Percentiles rank a stretch among this genome's conserved stretches.
Conservation (phyloP, 2,329 filamentous ascomycete genomes). For the Diplocarpon mali region DNA sequence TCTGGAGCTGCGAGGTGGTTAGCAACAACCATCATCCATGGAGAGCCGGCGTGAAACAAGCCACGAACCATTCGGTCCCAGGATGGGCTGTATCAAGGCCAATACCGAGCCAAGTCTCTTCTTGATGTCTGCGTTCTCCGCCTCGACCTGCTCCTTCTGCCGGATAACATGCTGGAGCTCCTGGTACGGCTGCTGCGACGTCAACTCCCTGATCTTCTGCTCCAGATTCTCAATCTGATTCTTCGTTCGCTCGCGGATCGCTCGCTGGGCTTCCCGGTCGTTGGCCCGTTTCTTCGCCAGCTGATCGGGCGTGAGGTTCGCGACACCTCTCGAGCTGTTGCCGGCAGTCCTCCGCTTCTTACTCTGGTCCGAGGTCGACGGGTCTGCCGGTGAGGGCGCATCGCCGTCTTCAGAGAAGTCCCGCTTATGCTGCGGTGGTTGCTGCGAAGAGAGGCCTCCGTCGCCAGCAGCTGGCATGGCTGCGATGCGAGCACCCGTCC, state of each 20-base stretch:
- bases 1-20: background rate
- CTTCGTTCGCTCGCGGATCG: conserved; percentile 78
- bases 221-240: conserved; percentile 76
- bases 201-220: conserved; percentile 62
- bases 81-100: conserved; percentile 49
- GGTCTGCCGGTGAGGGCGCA: conserved; percentile 8
- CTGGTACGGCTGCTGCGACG: conserved; percentile 68
- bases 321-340: conserved; percentile 64
- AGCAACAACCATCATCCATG: background rate
- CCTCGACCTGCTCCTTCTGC: conserved; percentile 66
- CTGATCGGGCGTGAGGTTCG: conserved; percentile 79
- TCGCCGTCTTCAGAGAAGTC: conserved; percentile 15
- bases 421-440: conserved; percentile 11
- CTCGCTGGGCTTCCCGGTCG: conserved; percentile 80
- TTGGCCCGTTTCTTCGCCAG: conserved; percentile 85
- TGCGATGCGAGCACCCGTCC: conserved; percentile 13
- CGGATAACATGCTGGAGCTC: conserved; percentile 67
- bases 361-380: conserved; percentile 11
- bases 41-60: background rate
- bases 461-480: conserved; percentile 13
- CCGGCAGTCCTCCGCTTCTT: conserved; percentile 32
- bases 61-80: conserved; percentile 29
- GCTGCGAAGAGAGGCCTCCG: conserved; percentile 4
- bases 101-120: conserved; percentile 54
- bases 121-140: conserved; percentile 71